Percentiles rank a stretch among this genome's conserved stretches.
phyloP scores from a whole-genome alignment of 495 filamentous ascomycete genomes.

The Xylaria grammica region DNA sequence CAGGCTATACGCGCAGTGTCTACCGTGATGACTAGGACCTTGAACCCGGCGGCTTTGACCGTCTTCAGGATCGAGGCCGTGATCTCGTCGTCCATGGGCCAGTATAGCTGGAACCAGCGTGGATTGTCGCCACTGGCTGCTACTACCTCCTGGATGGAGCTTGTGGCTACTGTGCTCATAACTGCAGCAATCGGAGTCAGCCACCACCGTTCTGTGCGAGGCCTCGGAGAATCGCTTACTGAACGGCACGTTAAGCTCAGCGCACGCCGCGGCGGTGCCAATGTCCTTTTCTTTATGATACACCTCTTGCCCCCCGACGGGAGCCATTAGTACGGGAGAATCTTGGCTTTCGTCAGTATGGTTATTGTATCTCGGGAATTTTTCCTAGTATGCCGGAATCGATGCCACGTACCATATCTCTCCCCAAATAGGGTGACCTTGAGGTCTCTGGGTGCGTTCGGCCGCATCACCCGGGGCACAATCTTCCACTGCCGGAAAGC shows the following conservation, averaged over 20 bases:
- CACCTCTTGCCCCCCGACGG: conserved; percentile 54
- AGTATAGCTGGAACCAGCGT: conserved; percentile 72
- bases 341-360: conserved; percentile 25
- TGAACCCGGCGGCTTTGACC: conserved; percentile 60
- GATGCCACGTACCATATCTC: conserved; percentile 37
- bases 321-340: conserved; percentile 56
- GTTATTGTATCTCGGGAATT: neutral
- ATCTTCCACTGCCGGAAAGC: conserved; percentile 71
- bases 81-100: conserved; percentile 64
- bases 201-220: neutral
- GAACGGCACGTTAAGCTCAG: conserved; percentile 48
- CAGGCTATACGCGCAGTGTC: conserved; percentile 64
- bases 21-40: conserved; percentile 62
- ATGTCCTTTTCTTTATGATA: conserved; percentile 55
- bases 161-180: conserved; percentile 30
- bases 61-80: conserved; percentile 66
- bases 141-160: conserved; percentile 52
- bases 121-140: conserved; percentile 36
- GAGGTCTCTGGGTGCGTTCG: conserved; percentile 52
- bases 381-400: neutral
- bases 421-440: conserved; percentile 63
- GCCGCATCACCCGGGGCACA: conserved; percentile 50
- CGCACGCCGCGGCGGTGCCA: conserved; percentile 27
- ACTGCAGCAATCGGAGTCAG: neutral
- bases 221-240: conserved; percentile 45